Evolutionary conservation across 441 rosid species (phyloP).

Genomic region (Pelargonium fulgidum): DNA sequence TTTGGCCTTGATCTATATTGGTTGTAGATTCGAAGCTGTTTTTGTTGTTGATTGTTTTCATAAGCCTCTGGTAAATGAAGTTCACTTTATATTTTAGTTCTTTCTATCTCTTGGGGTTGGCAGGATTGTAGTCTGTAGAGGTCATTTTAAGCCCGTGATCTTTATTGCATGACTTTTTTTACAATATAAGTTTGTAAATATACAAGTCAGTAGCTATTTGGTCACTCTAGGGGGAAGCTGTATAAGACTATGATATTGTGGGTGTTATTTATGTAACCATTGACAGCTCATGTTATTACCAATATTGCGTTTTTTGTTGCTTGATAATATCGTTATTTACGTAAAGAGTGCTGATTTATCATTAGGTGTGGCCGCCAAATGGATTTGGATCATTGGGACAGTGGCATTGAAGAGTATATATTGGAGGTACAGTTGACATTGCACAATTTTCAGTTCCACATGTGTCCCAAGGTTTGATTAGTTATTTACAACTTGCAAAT

Average conservation of each 20-base stretch:
- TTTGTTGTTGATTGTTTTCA: background rate
- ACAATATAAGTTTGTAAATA: no score
- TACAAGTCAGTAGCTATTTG: no score
- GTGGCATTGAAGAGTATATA: constrained; percentile 6
- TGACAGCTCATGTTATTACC: no score
- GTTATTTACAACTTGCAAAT: no score
- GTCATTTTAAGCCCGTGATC: background rate
- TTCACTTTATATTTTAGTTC: background rate
- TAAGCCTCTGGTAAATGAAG: background rate
- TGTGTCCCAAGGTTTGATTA: no score
- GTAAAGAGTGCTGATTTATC: constrained; percentile 4
- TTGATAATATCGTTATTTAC: background rate
- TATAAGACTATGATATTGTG: no score
- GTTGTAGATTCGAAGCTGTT: background rate
- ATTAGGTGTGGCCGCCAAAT: constrained; percentile 73
- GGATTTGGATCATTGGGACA: constrained; percentile 51
- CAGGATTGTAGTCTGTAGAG: background rate
- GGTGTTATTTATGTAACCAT: background rate
- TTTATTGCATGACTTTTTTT: no score
- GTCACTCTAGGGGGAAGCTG: no score
- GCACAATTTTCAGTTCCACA: no score
- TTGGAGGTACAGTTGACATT: background rate
- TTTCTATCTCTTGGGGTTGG: background rate
- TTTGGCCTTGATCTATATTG: background rate
- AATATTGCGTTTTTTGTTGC: background rate